phyloP scores from a whole-genome alignment of 2,329 filamentous ascomycete species.

The Colletotrichum tofieldiae region DNA sequence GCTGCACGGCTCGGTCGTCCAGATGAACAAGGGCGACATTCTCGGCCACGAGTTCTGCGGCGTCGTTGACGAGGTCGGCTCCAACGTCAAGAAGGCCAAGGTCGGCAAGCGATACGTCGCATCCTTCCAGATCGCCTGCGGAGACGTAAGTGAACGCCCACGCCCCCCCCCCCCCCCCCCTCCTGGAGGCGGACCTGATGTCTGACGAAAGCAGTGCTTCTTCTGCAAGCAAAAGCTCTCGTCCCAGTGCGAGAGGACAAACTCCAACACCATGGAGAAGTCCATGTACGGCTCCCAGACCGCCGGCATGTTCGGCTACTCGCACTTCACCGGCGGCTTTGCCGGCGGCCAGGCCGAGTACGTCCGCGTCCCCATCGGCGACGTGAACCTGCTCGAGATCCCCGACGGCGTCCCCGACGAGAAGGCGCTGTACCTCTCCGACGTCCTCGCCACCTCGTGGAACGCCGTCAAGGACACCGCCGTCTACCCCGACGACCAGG shows the following conservation, averaged over 20 bases:
- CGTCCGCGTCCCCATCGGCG: constrained; percentile 83
- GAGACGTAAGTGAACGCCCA: constrained; percentile 51
- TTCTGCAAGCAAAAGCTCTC: constrained; percentile 86
- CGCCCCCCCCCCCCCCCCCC: too few relatives aligned
- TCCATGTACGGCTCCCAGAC: constrained; percentile 86
- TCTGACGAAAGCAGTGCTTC: constrained; percentile 69
- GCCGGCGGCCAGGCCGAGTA: constrained; percentile 92
- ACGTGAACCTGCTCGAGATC: constrained; percentile 85
- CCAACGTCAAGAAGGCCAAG: constrained; percentile 67
- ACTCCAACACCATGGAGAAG: constrained; percentile 78
- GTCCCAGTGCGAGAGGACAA: constrained; percentile 86
- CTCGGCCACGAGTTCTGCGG: constrained; percentile 76
- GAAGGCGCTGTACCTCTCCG: constrained; percentile 84
- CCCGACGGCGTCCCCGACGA: constrained; percentile 88
- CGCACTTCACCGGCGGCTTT: constrained; percentile 88
- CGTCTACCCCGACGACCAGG: constrained; percentile 82
- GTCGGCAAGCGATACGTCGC: constrained; percentile 82
- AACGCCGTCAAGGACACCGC: constrained; percentile 87
- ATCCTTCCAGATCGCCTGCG: constrained; percentile 87
- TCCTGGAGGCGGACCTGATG: accelerated
- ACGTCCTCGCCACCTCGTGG: constrained; percentile 85
- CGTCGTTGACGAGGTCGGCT: constrained; percentile 69
- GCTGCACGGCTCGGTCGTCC: constrained; percentile 69
- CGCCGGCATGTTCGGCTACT: constrained; percentile 81
- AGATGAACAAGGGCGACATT: constrained; percentile 77